Percentiles rank a stretch among this genome's conserved stretches.
Evolutionary conservation across 140 eudicot species (phyloP).

Genomic region (Erigeron philadelphicus): DNA sequence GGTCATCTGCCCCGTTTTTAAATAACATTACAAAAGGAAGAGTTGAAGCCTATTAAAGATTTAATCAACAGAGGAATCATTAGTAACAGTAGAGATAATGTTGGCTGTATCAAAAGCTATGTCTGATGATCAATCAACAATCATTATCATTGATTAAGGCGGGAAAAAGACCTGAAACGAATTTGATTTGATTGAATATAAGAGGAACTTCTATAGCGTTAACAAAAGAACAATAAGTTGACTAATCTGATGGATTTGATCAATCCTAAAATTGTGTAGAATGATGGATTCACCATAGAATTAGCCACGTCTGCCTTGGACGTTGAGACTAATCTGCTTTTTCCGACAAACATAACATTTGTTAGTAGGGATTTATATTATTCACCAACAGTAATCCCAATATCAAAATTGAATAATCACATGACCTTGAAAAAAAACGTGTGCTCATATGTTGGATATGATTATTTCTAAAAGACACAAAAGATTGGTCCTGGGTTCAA

Average conservation of each 20-base stretch:
- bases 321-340: too few species aligned
- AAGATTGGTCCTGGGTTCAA: too few species aligned
- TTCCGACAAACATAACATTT: too few species aligned
- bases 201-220: neutral
- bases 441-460: too few species aligned
- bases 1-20: slow-evolving; percentile 2
- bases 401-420: too few species aligned
- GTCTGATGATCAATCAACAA: neutral
- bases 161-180: neutral
- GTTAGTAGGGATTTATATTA: too few species aligned
- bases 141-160: neutral
- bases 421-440: too few species aligned
- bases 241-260: neutral
- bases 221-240: neutral
- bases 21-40: slow-evolving; percentile 4
- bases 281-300: neutral
- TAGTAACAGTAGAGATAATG: neutral
- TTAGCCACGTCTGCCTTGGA: too few species aligned
- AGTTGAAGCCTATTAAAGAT: neutral
- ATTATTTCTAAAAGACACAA: too few species aligned
- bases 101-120: neutral
- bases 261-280: neutral
- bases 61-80: neutral
- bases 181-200: neutral
- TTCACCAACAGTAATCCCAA: too few species aligned